These are phyloP conservation scores for Pichia sp. DNA, from an alignment of 1,139 yeast species.

Conservation along the genomic window DNA sequence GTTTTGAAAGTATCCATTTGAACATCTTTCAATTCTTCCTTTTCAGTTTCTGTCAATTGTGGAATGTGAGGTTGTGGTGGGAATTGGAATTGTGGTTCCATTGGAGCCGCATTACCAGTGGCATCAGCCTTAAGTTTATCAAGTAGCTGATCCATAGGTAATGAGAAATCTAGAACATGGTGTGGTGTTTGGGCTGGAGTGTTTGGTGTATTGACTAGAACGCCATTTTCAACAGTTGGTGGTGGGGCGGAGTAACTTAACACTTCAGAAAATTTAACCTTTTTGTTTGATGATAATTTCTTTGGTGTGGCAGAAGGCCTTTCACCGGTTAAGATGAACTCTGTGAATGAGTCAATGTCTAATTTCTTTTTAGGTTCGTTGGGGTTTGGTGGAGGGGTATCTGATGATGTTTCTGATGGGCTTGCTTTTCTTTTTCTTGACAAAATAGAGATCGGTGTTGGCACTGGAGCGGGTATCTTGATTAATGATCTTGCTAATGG, in stretches of 20 bases:
- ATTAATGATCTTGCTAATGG: constrained; percentile 53
- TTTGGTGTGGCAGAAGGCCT: constrained; percentile 40
- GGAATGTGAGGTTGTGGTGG: constrained; percentile 6
- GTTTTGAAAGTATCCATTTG: constrained; percentile 20
- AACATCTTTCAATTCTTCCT: constrained; percentile 64
- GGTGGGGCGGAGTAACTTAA: constrained; percentile 38
- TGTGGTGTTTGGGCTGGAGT: constrained; percentile 13
- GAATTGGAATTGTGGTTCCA: neutral
- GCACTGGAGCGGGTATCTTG: constrained; percentile 53
- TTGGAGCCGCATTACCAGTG: constrained; percentile 12
- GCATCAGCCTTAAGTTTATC: constrained; percentile 37
- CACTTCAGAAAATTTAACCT: constrained; percentile 72
- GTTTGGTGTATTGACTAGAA: constrained; percentile 14
- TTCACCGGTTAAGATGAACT: constrained; percentile 71
- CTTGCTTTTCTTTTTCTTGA: constrained; percentile 46
- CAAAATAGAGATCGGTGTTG: constrained; percentile 67
- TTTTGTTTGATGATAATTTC: constrained; percentile 38
- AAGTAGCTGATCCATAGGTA: constrained; percentile 74
- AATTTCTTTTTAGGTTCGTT: constrained; percentile 35
- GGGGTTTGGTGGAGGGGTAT: constrained; percentile 22
- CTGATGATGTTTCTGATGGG: constrained; percentile 20
- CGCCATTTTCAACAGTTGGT: constrained; percentile 8
- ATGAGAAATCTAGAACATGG: constrained; percentile 47
- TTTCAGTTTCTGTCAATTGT: constrained; percentile 47
- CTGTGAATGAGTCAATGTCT: constrained; percentile 74